Conservation (phyloP, 1,284 basidiomycete genomes). For the Heterobasidion occidentale region DNA sequence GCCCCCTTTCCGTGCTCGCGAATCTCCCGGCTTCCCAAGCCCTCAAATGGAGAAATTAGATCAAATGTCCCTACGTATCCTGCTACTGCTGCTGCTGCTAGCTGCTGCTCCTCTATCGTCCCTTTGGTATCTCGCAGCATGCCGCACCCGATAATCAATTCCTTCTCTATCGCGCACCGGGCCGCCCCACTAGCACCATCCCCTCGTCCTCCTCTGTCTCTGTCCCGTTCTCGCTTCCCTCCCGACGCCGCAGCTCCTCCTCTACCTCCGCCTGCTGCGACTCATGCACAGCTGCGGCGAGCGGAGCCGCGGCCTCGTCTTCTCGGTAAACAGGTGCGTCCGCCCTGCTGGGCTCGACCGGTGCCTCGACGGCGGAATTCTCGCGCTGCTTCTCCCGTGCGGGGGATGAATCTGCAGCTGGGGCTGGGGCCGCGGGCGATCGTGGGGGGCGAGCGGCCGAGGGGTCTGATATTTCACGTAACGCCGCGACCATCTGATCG, state of each 20-base stretch:
- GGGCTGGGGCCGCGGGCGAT: constrained; percentile 2
- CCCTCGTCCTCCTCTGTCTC: constrained; percentile 78
- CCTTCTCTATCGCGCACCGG: constrained; percentile 15
- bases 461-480: constrained; percentile 59
- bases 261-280: constrained; percentile 31
- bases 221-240: constrained; percentile 49
- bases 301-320: neutral
- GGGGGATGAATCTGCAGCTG: neutral
- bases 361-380: neutral
- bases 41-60: neutral
- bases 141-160: neutral
- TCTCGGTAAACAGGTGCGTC: constrained; percentile 4
- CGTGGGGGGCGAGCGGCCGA: constrained; percentile 10
- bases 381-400: neutral
- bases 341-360: constrained; percentile 3
- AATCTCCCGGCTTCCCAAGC: neutral
- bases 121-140: too few relatives aligned
- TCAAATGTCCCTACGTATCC: neutral
- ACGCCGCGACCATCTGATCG: constrained; percentile 62
- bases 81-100: neutral
- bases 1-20: too few relatives aligned
- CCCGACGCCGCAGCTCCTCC: constrained; percentile 20
- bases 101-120: too few relatives aligned
- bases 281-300: constrained; percentile 3
- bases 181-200: constrained; percentile 66